Base-by-base conservation (phyloP, 2,329 filamentous ascomycete species). In the Ophiosphaerella korrae region DNA sequence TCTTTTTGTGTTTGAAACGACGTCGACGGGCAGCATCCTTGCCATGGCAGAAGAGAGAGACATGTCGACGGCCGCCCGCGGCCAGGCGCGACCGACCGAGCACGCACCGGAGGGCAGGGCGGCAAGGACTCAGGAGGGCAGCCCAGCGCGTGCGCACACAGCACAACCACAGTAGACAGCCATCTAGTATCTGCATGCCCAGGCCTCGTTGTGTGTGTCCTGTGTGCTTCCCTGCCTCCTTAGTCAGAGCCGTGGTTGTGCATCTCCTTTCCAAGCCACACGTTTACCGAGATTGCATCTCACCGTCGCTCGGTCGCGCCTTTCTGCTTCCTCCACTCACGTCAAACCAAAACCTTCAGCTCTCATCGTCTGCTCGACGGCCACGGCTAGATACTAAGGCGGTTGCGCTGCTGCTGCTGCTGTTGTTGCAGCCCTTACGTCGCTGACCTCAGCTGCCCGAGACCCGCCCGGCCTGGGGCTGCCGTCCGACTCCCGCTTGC, bases 291-390 rank as follows among this genome's bases (percentile, higher is more conserved):
- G 44, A 60, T 60, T 60, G 37, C 43, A 44, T 50, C 39, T 37
- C 45, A 42, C 45, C 35, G 35, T 54, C 36, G 53, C 57, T 60
- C 63, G 61, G 66, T 66, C 63, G 66, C 65, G 58, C 64, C 58
- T 62, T 57, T 49, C 64, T 57, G 53, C 54, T 51, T 54, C 62
- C 66, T 60, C 57, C 61, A 67, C 66, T 58, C 65, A 62, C 66
- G 63, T 60, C 62, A 60, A 58, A 8, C 44, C 44, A 52, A 36
- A 49, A 46, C 60, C 57, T 44, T 57, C 48, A 46, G 12, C 42
- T 47, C 48, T 50, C 34, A 42, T 47, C 57, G 53, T 51, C 37
- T 56, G 44, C 29, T 24, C 32, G 33, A 37, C 34, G 48, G 55
- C 55, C 35, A 45, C 55, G 49, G 49, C 55, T 58, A 54, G 53